Conservation (phyloP, 257 asterid species). For the Catharanthus roseus region DNA sequence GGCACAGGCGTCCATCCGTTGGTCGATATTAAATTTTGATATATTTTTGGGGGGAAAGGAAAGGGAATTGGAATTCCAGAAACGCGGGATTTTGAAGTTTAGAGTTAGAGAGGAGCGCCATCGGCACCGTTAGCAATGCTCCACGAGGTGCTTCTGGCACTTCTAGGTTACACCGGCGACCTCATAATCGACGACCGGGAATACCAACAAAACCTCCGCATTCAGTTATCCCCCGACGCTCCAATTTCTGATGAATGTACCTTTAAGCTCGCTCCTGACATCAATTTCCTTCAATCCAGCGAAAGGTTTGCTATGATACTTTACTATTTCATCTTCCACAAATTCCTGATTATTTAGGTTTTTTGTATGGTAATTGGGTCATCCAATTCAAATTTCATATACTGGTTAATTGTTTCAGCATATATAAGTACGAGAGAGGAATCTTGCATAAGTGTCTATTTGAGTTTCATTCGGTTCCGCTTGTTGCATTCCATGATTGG, state of each 20-base stretch:
- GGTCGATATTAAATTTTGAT: not conserved
- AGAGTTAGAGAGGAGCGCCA: not conserved
- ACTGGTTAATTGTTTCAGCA: not conserved
- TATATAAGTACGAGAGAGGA: not conserved
- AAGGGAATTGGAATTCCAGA: no score
- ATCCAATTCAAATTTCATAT: no score
- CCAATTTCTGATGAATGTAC: slow-evolving; percentile 65
- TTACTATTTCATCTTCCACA: not conserved
- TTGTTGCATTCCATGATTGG: not conserved
- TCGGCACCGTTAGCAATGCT: slow-evolving; percentile 35
- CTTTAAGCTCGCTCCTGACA: slow-evolving; percentile 85
- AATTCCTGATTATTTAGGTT: not conserved
- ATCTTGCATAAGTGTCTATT: not conserved
- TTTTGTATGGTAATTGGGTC: not conserved
- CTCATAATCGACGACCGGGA: slow-evolving; percentile 84
- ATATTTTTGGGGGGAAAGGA: no score
- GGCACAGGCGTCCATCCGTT: not conserved
- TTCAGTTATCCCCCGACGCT: slow-evolving; percentile 51
- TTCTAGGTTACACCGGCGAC: slow-evolving; percentile 94
- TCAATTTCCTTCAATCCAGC: slow-evolving; percentile 77
- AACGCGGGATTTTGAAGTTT: not conserved
- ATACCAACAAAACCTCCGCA: slow-evolving; percentile 37
- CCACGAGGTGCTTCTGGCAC: slow-evolving; percentile 83
- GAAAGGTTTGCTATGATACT: slow-evolving; percentile 43
- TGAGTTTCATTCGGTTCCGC: not conserved